A percentile compares a stretch with the other conserved stretches of the same genome.
Evolutionary conservation across 257 asterid species (phyloP).

Genomic region (Lavandula angustifolia): DNA sequence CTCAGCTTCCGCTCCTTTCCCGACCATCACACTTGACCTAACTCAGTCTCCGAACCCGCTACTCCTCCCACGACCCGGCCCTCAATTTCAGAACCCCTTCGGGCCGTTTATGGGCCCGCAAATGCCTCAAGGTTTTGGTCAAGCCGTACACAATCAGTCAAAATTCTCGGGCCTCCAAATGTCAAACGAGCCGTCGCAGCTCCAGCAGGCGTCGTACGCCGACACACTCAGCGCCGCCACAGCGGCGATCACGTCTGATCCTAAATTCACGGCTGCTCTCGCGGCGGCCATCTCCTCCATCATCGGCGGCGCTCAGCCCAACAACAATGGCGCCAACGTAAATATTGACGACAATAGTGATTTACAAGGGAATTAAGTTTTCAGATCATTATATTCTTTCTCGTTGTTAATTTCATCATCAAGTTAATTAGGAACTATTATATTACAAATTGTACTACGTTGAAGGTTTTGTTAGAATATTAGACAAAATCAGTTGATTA

Average conservation of each 20-base stretch:
- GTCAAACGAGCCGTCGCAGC: slow-evolving; percentile 31
- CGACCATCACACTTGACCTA: slow-evolving; percentile 91
- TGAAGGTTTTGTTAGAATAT: background rate
- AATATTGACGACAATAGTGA: slow-evolving; percentile 40
- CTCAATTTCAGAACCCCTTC: slow-evolving; percentile 58
- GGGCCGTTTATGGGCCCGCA: slow-evolving; percentile 32
- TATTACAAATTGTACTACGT: background rate
- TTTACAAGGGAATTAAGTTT: slow-evolving; percentile 39
- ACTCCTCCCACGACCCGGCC: slow-evolving; percentile 45
- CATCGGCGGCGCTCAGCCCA: slow-evolving; percentile 59
- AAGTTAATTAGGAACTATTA: background rate
- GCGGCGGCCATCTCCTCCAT: slow-evolving; percentile 86
- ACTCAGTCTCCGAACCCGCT: slow-evolving; percentile 62
- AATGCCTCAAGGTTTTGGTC: slow-evolving; percentile 57
- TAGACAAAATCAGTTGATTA: background rate
- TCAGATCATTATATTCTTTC: background rate
- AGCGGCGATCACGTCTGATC: slow-evolving; percentile 79
- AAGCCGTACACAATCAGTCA: slow-evolving; percentile 65
- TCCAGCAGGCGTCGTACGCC: slow-evolving; percentile 37
- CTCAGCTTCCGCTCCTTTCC: slow-evolving; percentile 95
- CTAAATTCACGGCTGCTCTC: slow-evolving; percentile 81
- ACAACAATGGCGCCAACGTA: slow-evolving; percentile 30
- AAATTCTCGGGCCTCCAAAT: slow-evolving; percentile 77
- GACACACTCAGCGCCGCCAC: slow-evolving; percentile 80
- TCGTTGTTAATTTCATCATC: background rate